A percentile compares a stretch with the other conserved stretches of the same genome.
Conservation (phyloP, 2,329 filamentous ascomycete species). For the Aspergillus eucalypticola region DNA sequence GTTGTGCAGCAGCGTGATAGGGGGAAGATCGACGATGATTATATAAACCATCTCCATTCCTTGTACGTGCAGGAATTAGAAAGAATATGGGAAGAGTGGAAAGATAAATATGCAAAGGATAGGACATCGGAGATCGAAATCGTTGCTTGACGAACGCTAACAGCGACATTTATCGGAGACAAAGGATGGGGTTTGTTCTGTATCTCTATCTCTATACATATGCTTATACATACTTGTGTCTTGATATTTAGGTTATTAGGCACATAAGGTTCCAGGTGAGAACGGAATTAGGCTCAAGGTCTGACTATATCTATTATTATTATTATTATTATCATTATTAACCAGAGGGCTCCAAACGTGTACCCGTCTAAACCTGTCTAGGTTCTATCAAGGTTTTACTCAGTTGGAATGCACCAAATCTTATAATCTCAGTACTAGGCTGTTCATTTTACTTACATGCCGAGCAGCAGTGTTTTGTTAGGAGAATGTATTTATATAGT, state of each 20-base stretch:
- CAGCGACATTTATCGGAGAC: neutral
- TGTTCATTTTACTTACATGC: too few species aligned
- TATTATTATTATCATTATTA: neutral
- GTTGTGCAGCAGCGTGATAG: slow-evolving; percentile 60
- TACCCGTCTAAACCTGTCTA: too few species aligned
- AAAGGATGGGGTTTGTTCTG: neutral
- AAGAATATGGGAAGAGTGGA: slow-evolving; percentile 50
- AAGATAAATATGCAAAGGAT: slow-evolving; percentile 48
- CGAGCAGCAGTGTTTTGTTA: too few species aligned
- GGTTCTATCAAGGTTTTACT: too few species aligned
- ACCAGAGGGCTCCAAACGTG: too few species aligned
- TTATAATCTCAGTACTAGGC: too few species aligned
- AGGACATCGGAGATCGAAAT: slow-evolving; percentile 48
- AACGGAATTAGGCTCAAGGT: neutral
- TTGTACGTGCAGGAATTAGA: slow-evolving; percentile 68
- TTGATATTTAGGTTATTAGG: neutral
- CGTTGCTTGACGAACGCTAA: slow-evolving; percentile 30
- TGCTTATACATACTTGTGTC: neutral
- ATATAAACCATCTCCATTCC: slow-evolving; percentile 78
- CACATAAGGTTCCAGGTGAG: neutral
- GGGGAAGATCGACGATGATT: slow-evolving; percentile 67
- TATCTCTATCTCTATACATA: neutral
- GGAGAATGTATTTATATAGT: too few species aligned
- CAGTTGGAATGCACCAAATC: too few species aligned
- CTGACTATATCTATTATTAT: neutral